Evolutionary conservation across 495 filamentous ascomycete genomes (phyloP).

Genomic region (Chaetomium fimeti): DNA sequence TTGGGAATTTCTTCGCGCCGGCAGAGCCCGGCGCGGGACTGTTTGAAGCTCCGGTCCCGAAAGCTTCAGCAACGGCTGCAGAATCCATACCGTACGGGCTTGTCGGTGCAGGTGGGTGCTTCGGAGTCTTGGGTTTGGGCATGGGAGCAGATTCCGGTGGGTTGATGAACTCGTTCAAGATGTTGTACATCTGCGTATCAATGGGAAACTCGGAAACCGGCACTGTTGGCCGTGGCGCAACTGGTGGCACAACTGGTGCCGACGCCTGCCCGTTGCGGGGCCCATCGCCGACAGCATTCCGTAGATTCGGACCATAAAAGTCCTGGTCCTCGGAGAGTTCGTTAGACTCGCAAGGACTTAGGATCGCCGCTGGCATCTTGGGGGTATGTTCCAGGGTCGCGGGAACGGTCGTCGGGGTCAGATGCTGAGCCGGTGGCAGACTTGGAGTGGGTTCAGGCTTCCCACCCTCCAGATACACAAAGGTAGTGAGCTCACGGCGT

Average conservation of each 20-base stretch:
- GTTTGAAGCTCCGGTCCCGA: constrained; percentile 29
- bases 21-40: constrained; percentile 41
- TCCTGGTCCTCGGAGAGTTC: constrained; percentile 33
- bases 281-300: background rate
- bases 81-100: constrained; percentile 47
- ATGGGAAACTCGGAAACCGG: constrained; percentile 31
- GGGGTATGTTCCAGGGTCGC: background rate
- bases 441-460: constrained; percentile 19
- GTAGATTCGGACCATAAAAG: constrained; percentile 27
- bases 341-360: constrained; percentile 27
- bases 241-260: background rate
- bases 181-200: constrained; percentile 40
- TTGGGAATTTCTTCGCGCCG: constrained; percentile 41
- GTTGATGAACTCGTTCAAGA: constrained; percentile 45
- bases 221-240: background rate
- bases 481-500: constrained; percentile 20
- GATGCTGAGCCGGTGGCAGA: constrained; percentile 2
- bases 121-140: constrained; percentile 9
- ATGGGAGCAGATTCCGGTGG: constrained; percentile 33
- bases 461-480: constrained; percentile 29
- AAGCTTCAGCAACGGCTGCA: constrained; percentile 38
- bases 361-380: background rate
- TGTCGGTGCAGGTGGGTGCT: constrained; percentile 20
- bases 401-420: background rate
- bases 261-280: background rate